Evolutionary conservation across 2,329 filamentous ascomycete genomes (phyloP), one percentile per base, ranked within the genome.

Genomic region (Dactylellina drechsleri): DNA sequence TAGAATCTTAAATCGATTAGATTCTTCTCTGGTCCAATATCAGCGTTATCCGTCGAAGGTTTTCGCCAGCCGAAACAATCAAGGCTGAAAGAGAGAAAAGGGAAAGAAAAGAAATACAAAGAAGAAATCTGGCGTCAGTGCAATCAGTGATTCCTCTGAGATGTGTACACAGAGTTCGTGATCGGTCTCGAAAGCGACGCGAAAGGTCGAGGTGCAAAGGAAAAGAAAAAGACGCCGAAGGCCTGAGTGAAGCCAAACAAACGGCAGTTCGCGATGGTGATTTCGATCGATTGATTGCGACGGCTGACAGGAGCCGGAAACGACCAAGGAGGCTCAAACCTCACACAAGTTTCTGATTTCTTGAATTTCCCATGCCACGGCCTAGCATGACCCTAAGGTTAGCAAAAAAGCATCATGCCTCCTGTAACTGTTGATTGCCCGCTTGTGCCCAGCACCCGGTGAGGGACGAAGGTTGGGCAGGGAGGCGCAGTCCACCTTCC

Each of bases 291-390:
- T 52, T 50, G 40, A 59, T 60, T 15, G 62, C 43, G 47, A 58
- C 41, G 56, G 65, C 56, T 67, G 65, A 60, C 64, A 60, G 45
- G 54, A 43, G 57, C 64, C 45, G 45, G 43, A 59, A 52, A 59
- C 28, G 20, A 45, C 20, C n/a, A 59, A 59, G 61, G 62, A 74
- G 70, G 70, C n/a, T n/a, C n/a, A n/a, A n/a, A n/a, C n/a, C n/a
- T n/a, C n/a, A n/a, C n/a, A n/a, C n/a, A n/a, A 59, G 67, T 50
- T 53, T 62, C 43, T 10, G 12, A n/a, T 13, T 18, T 52, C 53
- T 68, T 45, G n/a, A 45, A 45, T 45, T 36, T 43, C 36, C 50
- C 52, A 43, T 52, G 20, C 26, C 26, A 28, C 26, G 20, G 53
- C 28, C 36, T 23, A 20, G 2, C 47, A 20, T 41, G 23, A 20